phyloP scores from a whole-genome alignment of 257 asterid species.

The Forsythia suspensa region DNA sequence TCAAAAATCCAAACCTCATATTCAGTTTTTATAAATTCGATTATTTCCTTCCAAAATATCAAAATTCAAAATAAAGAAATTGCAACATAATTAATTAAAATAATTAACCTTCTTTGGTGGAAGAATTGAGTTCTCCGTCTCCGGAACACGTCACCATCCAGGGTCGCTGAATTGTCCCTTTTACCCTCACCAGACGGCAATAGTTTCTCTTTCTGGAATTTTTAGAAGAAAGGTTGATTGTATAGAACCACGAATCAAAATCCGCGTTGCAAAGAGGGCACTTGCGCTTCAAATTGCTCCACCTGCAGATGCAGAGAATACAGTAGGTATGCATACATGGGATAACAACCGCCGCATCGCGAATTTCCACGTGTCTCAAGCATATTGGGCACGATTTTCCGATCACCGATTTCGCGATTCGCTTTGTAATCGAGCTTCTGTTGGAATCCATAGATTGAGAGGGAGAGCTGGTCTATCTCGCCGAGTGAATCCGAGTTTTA shows the following conservation, averaged over 20 bases:
- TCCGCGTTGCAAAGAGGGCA: conserved; percentile 57
- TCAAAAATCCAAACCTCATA: neutral
- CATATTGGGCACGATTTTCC: conserved; percentile 53
- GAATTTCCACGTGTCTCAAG: conserved; percentile 28
- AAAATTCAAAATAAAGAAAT: neutral
- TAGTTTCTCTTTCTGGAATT: conserved; percentile 30
- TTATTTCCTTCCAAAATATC: neutral
- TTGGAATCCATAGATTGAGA: neutral
- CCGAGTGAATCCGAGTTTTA: neutral
- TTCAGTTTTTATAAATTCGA: neutral
- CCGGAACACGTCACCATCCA: conserved; percentile 7
- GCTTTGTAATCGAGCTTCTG: neutral
- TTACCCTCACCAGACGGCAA: conserved; percentile 9
- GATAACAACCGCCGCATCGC: conserved; percentile 35
- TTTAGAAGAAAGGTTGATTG: conserved; percentile 19
- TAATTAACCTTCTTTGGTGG: conserved; percentile 16
- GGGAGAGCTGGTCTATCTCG: neutral
- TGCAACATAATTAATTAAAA: neutral
- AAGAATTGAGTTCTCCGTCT: conserved; percentile 22
- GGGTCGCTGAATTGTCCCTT: neutral
- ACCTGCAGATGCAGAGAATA: conserved; percentile 46
- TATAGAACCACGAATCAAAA: conserved; percentile 38
- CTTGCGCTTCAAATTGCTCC: conserved; percentile 54
- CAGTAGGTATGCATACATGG: conserved; percentile 60
- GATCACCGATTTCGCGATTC: conserved; percentile 18